Base-by-base conservation (phyloP, 192 early-diverging fungal genomes). In the Backusella sp. region DNA sequence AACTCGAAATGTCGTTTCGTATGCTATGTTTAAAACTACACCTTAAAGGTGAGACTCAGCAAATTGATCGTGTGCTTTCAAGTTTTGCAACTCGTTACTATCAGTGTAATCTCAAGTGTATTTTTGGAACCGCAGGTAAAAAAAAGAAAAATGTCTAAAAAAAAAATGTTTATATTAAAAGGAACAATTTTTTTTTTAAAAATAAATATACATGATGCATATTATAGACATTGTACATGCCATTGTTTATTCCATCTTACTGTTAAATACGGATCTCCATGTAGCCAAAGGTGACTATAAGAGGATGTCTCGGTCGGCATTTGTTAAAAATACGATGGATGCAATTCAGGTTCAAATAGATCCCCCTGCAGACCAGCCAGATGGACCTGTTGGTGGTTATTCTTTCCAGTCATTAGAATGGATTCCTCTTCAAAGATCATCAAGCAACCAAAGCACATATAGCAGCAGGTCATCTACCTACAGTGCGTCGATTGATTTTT, bases 241-340 rank as follows among this genome's bases (percentile, higher is more conserved):
- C 8, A 91, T 96, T 67, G 86, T 92, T 0, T 96, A 95, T 80
- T 96, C 95, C 17, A 76, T 95, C 6, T 77, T 98, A 75, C 75
- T 98, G 66, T 87, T 98, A 14, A 97, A 97, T 80, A 98, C 97
- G 1, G 97, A 98, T 78, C 82, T 97, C 69, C 94, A 97, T 77
- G 88, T 96, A 72, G 95, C 94, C 30, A 90, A 93, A 72, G 86
- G 84, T 4, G 79, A 81, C 2, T 88, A 77, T 46, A 89, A 89
- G 41, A 91, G 91, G 49, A 96, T 97, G 93, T 89, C 91, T 3
- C 84, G 86, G 52, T 90, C 89, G 19, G 87, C 89, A 36, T 94
- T 93, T 79, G 84, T 93, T 30, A 83, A 89, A 59, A 94, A 94
- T 73, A 94, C 93, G 0, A 89, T 93, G 68, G 68, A 79, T 21